phyloP scores from a whole-genome alignment of 257 asterid genomes.

The Plantago elongata region DNA sequence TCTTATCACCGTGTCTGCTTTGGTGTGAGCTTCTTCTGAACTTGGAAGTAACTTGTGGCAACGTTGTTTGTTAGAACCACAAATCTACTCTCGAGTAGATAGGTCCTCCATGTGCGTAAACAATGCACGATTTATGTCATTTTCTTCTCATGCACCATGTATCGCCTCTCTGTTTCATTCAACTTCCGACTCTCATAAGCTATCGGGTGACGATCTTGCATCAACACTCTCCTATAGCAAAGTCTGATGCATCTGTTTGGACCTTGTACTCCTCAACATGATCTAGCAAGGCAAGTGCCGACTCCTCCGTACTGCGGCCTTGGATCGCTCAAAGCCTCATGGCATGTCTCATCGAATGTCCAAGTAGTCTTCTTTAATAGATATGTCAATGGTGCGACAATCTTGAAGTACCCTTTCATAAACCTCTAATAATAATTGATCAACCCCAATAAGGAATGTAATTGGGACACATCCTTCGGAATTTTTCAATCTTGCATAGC shows the following conservation, averaged over 20 bases:
- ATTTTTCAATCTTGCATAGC: neutral
- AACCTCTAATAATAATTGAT: neutral
- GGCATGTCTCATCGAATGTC: neutral
- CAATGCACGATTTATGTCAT: neutral
- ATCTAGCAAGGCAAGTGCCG: neutral
- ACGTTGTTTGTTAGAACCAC: too few relatives aligned
- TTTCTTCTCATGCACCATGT: neutral
- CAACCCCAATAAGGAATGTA: neutral
- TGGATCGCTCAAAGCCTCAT: neutral
- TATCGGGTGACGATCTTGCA: conserved; percentile 2
- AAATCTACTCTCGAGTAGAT: too few relatives aligned
- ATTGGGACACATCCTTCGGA: neutral
- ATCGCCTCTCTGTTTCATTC: neutral
- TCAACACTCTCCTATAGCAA: conserved; percentile 3
- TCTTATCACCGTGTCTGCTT: neutral
- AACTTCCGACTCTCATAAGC: conserved; percentile 9
- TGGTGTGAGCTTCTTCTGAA: neutral
- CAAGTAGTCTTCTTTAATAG: neutral
- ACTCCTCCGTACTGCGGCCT: neutral
- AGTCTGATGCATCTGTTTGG: conserved; percentile 4
- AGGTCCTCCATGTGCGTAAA: neutral
- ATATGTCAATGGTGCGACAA: neutral
- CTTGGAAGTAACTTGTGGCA: neutral
- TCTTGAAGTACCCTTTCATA: neutral
- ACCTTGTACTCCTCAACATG: neutral